These are phyloP conservation scores for Inga oerstediana DNA, from an alignment of 306 rosid species.

Conservation along the genomic window DNA sequence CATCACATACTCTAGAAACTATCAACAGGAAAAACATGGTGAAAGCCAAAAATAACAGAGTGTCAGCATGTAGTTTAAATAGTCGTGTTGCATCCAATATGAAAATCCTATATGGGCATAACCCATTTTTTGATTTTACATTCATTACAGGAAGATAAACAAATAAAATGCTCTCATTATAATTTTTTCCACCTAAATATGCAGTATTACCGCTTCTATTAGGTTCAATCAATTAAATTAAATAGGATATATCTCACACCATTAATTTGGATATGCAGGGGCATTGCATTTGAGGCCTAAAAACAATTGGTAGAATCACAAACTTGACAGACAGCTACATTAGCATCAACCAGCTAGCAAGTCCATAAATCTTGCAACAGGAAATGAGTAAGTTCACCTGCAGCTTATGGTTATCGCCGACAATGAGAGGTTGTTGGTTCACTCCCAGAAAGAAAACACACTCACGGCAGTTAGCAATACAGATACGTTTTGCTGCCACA, in stretches of 20 bases:
- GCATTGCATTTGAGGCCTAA: slow-evolving; percentile 20
- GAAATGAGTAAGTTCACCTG: slow-evolving; percentile 61
- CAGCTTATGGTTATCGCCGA: slow-evolving; percentile 83
- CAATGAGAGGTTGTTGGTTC: slow-evolving; percentile 71
- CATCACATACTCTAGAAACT: slow-evolving; percentile 3
- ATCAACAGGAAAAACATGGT: background rate
- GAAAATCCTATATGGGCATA: background rate
- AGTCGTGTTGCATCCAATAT: background rate
- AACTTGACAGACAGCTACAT: slow-evolving; percentile 7
- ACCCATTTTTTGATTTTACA: background rate
- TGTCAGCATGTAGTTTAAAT: background rate
- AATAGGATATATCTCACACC: slow-evolving; percentile 20
- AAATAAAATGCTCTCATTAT: background rate
- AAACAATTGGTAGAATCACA: background rate
- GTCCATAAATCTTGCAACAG: slow-evolving; percentile 28
- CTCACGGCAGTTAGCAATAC: slow-evolving; percentile 96
- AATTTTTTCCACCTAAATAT: slow-evolving; percentile 18
- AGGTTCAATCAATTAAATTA: slow-evolving; percentile 9
- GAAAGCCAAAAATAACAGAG: background rate
- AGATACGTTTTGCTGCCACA: slow-evolving; percentile 83
- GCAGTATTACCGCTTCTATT: background rate
- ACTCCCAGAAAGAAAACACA: slow-evolving; percentile 77
- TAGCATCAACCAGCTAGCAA: slow-evolving; percentile 26
- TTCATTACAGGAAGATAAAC: background rate
- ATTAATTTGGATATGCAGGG: background rate